These are phyloP conservation scores for Gossypium longicalyx DNA, from an alignment of 345 rosid species.

Conservation along the genomic window DNA sequence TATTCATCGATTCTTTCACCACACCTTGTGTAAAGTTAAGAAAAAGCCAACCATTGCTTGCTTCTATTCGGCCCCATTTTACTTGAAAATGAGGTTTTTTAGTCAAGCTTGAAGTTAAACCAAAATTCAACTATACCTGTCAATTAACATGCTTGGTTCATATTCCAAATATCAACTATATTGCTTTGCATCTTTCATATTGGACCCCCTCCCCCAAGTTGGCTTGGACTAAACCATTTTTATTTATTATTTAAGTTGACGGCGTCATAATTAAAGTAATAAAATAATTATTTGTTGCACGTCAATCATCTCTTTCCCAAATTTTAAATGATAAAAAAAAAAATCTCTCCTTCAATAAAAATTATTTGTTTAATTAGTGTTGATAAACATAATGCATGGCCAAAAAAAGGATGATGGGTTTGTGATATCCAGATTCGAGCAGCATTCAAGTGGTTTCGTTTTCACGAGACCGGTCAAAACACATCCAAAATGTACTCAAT, in stretches of 20 bases:
- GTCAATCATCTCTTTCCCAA: too few relatives aligned
- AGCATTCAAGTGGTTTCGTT: background rate
- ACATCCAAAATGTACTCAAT: background rate
- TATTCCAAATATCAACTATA: background rate
- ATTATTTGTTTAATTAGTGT: too few relatives aligned
- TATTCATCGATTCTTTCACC: constrained; percentile 5
- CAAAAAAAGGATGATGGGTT: too few relatives aligned
- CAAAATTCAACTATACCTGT: background rate
- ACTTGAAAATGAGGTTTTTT: background rate
- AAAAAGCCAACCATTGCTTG: constrained; percentile 11
- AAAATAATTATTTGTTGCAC: too few relatives aligned
- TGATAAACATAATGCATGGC: too few relatives aligned
- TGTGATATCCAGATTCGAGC: background rate
- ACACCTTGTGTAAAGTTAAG: constrained; percentile 7
- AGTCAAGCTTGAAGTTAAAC: constrained; percentile 1
- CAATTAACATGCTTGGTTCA: background rate
- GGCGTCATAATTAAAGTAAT: too few relatives aligned
- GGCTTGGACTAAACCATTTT: too few relatives aligned
- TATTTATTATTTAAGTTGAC: too few relatives aligned
- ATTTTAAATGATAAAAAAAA: too few relatives aligned
- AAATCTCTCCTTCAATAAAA: too few relatives aligned
- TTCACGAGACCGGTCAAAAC: constrained; percentile 14
- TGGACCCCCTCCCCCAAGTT: too few relatives aligned
- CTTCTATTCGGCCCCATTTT: constrained; percentile 20
- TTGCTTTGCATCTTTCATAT: background rate